Percentiles rank a stretch among this genome's conserved stretches.
Conservation (phyloP, 495 filamentous ascomycete species). For the Hypoxylon lenormandii region DNA sequence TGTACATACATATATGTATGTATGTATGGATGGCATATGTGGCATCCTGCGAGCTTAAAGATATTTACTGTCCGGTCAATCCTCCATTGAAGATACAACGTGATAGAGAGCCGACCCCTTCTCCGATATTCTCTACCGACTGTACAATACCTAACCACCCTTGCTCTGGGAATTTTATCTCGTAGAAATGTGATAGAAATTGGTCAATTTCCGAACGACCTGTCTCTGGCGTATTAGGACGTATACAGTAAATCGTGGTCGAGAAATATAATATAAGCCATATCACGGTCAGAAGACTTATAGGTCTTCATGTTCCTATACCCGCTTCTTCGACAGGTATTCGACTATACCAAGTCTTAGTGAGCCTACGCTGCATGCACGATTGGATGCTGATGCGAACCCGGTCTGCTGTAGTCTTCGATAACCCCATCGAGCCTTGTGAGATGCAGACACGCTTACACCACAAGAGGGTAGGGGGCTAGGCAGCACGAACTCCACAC, state of each 20-base stretch:
- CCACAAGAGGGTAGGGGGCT: slow-evolving; percentile 22
- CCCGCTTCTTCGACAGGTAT: slow-evolving; percentile 15
- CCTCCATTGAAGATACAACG: slow-evolving; percentile 28
- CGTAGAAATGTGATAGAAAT: neutral
- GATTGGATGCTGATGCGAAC: slow-evolving; percentile 41
- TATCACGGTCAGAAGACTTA: slow-evolving; percentile 17
- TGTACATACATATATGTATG: slow-evolving; percentile 28
- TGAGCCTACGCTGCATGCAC: slow-evolving; percentile 43
- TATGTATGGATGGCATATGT: slow-evolving; percentile 46
- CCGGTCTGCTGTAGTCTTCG: slow-evolving; percentile 24
- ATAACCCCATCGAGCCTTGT: slow-evolving; percentile 29
- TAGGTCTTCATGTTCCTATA: slow-evolving; percentile 15
- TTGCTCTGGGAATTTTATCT: neutral
- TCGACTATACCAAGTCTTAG: slow-evolving; percentile 19
- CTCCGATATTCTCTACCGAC: neutral
- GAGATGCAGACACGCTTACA: slow-evolving; percentile 35
- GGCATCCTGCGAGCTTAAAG: slow-evolving; percentile 46
- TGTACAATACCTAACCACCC: neutral
- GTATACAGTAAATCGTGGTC: too few relatives aligned
- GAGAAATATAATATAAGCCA: slow-evolving; percentile 5
- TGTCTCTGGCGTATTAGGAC: too few relatives aligned
- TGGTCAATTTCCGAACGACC: too few relatives aligned
- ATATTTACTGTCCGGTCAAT: slow-evolving; percentile 33
- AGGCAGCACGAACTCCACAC: slow-evolving; percentile 25
- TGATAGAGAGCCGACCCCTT: neutral